Conservation (phyloP, 352 stramenopile genomes). For the Phytophthora litchii region DNA sequence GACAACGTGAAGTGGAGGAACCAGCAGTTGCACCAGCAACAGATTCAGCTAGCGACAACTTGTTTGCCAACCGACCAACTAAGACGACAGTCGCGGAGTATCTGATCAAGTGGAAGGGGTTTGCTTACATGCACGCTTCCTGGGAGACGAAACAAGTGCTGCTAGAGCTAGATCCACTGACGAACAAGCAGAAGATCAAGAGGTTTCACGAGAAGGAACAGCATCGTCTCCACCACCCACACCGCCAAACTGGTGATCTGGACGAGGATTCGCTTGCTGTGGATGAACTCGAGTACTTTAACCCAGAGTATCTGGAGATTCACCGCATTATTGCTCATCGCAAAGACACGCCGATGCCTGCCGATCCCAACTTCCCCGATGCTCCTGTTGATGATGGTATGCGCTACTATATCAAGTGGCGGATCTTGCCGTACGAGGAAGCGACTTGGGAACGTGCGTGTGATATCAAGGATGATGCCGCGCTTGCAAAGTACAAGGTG, state of each 20-base stretch:
- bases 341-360: constrained; percentile 59
- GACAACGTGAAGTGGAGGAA: constrained; percentile 52
- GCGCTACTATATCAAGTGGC: constrained; percentile 90
- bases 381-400: constrained; percentile 85
- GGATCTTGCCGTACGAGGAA: constrained; percentile 84
- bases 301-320: constrained; percentile 91
- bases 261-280: constrained; percentile 44
- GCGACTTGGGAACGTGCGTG: constrained; percentile 89
- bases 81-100: constrained; percentile 71
- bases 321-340: constrained; percentile 86
- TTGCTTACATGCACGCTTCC: constrained; percentile 89
- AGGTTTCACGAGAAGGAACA: constrained; percentile 87
- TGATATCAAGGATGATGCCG: constrained; percentile 86
- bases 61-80: constrained; percentile 45
- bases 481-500: constrained; percentile 77
- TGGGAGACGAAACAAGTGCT: constrained; percentile 83
- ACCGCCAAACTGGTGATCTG: constrained; percentile 40
- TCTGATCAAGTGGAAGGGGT: constrained; percentile 92
- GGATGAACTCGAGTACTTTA: constrained; percentile 87
- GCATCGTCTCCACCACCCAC: constrained; percentile 49
- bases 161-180: constrained; percentile 77
- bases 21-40: constrained; percentile 25
- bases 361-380: constrained; percentile 59
- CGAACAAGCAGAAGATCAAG: constrained; percentile 90
- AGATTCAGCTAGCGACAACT: constrained; percentile 42